These are phyloP conservation scores for Pharus latifolius DNA, from an alignment of 176 grass and related monocot species.

Conservation along the genomic window DNA sequence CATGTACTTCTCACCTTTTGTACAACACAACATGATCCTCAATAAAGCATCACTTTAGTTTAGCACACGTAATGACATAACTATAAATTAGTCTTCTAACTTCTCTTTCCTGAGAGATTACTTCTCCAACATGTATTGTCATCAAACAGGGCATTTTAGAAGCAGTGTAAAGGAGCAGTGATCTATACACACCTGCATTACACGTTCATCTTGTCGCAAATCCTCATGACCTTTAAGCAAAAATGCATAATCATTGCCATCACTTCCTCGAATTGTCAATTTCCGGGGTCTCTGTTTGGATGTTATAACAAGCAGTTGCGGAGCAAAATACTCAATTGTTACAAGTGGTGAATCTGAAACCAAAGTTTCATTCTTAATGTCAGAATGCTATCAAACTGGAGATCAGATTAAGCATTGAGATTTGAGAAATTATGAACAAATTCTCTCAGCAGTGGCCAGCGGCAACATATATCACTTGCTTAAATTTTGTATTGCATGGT, in stretches of 20 bases:
- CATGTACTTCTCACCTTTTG: too few relatives aligned
- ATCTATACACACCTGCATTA: slow-evolving; percentile 77
- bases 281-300: slow-evolving; percentile 96
- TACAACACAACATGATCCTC: too few relatives aligned
- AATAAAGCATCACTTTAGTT: too few relatives aligned
- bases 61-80: too few relatives aligned
- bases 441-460: background rate
- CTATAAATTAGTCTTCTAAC: too few relatives aligned
- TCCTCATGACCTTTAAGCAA: slow-evolving; percentile 98
- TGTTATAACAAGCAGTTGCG: slow-evolving; percentile 85
- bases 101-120: too few relatives aligned
- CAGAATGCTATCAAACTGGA: slow-evolving; percentile 1
- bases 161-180: background rate
- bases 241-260: slow-evolving; percentile 94
- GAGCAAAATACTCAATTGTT: slow-evolving; percentile 83
- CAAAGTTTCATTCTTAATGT: slow-evolving; percentile 13
- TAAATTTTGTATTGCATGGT: background rate
- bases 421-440: background rate
- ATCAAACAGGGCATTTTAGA: background rate
- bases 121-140: background rate
- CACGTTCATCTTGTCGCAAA: slow-evolving; percentile 98
- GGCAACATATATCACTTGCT: background rate
- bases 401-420: background rate
- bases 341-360: slow-evolving; percentile 69
- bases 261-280: slow-evolving; percentile 86